Evolutionary conservation across 2,329 filamentous ascomycete species (phyloP), one percentile per base, ranked within the genome.

Genomic region (Lasiodiplodia citricola): DNA sequence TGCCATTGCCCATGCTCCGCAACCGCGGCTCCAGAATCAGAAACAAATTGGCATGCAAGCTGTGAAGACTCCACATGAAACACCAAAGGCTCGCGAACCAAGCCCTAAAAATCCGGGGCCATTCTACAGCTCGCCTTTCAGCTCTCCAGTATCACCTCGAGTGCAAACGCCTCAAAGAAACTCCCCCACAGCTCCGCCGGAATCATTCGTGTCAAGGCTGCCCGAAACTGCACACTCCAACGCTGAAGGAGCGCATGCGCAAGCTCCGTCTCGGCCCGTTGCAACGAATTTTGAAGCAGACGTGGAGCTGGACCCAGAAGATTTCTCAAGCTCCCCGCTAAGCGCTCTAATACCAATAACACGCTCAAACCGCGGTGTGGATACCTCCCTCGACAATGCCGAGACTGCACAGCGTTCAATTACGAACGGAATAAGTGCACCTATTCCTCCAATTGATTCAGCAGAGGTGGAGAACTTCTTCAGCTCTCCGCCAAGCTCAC

Each of bases 91-190:
- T n/a, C 60, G n/a, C 13, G 13, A 52, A 37, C 60, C 6, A 52
- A 38, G n/a, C 6, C 37, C n/a, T 37, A 18, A 28, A 5, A 37
- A 54, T 28, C 28, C 18, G n/a, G 16, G 8, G 3, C 60, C 47
- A 52, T 66, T 66, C 37, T 28, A 66, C 63, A 66, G 63, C 52
- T 66, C 63, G 16, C 63, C 63, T 5, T 55, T 66, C 37, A 66
- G 51, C 37, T 38, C 51, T 16, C 47, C 52, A 18, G 35, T 21
- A 23, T 23, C 44, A 11, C 23, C 18, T 28, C 44, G 13, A 16
- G 47, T 56, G 8, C 28, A 21, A 18, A 10, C 38, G 4, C 23
- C 21, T 21, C 38, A 10, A 16, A 35, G 31, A 31, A 56, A 37
- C 13, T 28, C 51, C 23, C 11, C 44, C n/a, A 21, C 41, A 47